phyloP scores from a whole-genome alignment of 148 eudicot species.

The Rhododendron henanense region DNA sequence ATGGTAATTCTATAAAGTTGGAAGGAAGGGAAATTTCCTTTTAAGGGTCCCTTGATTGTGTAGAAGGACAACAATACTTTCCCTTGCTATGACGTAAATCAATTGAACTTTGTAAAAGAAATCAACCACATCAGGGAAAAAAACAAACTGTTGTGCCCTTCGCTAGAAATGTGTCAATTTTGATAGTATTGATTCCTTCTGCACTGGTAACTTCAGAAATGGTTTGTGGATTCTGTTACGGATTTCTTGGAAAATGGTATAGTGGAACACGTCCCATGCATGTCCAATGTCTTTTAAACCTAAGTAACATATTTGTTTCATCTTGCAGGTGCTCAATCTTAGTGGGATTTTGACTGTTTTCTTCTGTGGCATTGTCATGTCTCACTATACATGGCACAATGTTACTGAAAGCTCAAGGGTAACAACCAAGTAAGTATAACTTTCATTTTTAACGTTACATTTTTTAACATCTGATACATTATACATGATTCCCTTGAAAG shows the following conservation, averaged over 20 bases:
- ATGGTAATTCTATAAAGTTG: no score
- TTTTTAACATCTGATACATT: not conserved
- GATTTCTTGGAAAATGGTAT: not conserved
- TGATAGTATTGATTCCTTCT: not conserved
- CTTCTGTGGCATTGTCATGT: slow-evolving; percentile 76
- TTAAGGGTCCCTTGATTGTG: not conserved
- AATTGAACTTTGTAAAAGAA: not conserved
- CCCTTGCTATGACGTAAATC: not conserved
- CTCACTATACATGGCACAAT: slow-evolving; percentile 86
- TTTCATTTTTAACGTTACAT: not conserved
- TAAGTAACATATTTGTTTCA: not conserved
- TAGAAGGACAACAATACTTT: not conserved
- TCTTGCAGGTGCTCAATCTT: slow-evolving; percentile 60
- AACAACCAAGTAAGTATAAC: slow-evolving; percentile 61
- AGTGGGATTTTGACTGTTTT: slow-evolving; percentile 79
- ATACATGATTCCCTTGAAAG: not conserved
- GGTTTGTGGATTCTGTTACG: not conserved
- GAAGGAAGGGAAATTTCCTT: not conserved
- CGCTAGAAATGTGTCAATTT: not conserved
- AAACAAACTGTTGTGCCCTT: not conserved
- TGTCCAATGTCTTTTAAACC: not conserved
- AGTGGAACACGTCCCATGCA: not conserved
- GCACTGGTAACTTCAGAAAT: not conserved
- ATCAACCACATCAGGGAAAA: not conserved
- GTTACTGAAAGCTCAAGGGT: slow-evolving; percentile 75